Base-by-base conservation (phyloP, 1,284 basidiomycete genomes). In the Ganoderma meredithae region DNA sequence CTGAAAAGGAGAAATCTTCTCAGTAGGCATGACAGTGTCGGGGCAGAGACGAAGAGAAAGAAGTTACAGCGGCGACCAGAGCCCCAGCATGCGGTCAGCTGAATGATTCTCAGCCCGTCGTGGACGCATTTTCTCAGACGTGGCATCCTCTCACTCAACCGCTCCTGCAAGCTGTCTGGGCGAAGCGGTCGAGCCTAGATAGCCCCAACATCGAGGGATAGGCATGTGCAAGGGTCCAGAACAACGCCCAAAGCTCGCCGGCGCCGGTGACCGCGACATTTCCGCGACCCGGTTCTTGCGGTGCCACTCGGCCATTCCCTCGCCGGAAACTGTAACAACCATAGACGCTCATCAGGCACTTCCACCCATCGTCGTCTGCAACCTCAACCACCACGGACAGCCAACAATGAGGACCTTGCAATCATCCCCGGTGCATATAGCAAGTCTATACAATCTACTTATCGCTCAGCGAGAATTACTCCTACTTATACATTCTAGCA, bases 111-210 rank as follows among this genome's bases (percentile, higher is more conserved):
- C 17, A 3, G 15, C 61, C 52, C 33, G 25, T 64, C 67, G 55
- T 19, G 68, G 68, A 66, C 64, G 64, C 52, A 64, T 69, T 56
- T 65, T 72, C 71, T 60, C 71, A 72, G 49, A 62, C 22, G 15
- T 41, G 58, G 36, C 36, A 39, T 40, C 58, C 39, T 59, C 58
- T 39, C 39, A 59, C 39, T 12, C 22, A 27, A 39, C 27, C 3
- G 19, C 31, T 27, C 17, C 31, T 17, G 12, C 17, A 33, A 15
- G 52, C 27, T 22, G 47, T 25, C 22, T 25, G 47, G 47, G 52
- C 52, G 27, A 55, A 55, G 27, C 13, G 31, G 31, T 55, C 31
- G 12, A 17, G 52, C 52, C 27, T 55, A 31, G 52, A 55, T 55
- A 31, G 52, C 27, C 52, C 27, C 52, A 31, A 12, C 15, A 55